Evolutionary conservation across 345 rosid genomes (phyloP).

Genomic region (Corymbia maculata): DNA sequence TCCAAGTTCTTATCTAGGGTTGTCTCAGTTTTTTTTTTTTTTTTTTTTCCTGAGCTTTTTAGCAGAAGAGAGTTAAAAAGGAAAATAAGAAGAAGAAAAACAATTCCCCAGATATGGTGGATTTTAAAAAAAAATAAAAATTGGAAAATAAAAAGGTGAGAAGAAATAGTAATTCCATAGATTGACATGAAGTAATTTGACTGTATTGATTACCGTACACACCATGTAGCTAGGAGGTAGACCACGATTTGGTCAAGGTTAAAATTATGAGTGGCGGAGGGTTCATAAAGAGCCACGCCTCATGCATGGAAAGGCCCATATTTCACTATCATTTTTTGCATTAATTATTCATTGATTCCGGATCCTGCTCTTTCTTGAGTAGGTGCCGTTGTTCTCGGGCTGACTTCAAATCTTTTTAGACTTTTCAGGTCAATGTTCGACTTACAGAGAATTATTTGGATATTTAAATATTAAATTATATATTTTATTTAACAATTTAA

Average conservation of each 20-base stretch:
- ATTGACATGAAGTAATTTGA: neutral
- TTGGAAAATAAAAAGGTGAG: neutral
- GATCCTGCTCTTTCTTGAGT: neutral
- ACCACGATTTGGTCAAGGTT: neutral
- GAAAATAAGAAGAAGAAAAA: neutral
- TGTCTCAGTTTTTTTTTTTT: neutral
- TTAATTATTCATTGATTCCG: neutral
- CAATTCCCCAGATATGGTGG: too few species aligned
- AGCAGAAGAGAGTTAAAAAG: neutral
- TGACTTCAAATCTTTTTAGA: neutral
- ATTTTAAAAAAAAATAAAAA: neutral
- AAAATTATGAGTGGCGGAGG: neutral
- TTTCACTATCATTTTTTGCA: neutral
- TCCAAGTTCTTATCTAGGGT: neutral
- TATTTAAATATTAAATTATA: too few species aligned
- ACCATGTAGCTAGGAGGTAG: neutral
- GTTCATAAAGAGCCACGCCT: neutral
- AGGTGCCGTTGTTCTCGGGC: too few species aligned
- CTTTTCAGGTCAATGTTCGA: too few species aligned
- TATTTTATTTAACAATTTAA: too few species aligned
- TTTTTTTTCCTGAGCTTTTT: neutral
- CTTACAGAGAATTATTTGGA: too few species aligned
- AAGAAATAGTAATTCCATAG: neutral
- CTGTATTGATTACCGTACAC: neutral
- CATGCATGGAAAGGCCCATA: neutral